Evolutionary conservation across 208 protist species (phyloP).

Genomic region (Eutreptiella sp.): DNA sequence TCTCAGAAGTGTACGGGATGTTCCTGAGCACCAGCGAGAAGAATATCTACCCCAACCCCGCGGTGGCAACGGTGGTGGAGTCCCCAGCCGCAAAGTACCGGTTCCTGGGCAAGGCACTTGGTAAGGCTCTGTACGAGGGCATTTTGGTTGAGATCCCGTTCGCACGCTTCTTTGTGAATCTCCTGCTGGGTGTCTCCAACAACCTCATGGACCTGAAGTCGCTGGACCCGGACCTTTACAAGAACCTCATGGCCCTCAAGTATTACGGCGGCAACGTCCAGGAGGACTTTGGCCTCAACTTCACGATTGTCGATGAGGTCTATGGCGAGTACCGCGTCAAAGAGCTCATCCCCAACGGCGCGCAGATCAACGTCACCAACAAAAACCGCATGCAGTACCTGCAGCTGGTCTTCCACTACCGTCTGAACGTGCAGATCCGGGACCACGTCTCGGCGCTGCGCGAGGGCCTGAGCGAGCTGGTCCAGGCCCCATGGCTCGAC

Average conservation of each 20-base stretch:
- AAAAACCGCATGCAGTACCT: slow-evolving; percentile 83
- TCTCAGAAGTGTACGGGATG: slow-evolving; percentile 64
- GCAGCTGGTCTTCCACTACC: slow-evolving; percentile 78
- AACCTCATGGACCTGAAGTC: slow-evolving; percentile 70
- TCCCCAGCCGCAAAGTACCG: too few species aligned
- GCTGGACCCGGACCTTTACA: slow-evolving; percentile 74
- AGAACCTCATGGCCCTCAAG: slow-evolving; percentile 62
- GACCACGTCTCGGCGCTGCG: slow-evolving; percentile 70
- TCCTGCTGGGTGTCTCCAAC: slow-evolving; percentile 73
- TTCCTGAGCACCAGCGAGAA: slow-evolving; percentile 71
- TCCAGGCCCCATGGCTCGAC: slow-evolving; percentile 53
- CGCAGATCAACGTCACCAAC: slow-evolving; percentile 64
- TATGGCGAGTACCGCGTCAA: slow-evolving; percentile 53
- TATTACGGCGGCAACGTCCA: slow-evolving; percentile 57
- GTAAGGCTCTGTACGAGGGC: slow-evolving; percentile 74
- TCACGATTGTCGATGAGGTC: slow-evolving; percentile 62
- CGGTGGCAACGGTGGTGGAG: slow-evolving; percentile 53
- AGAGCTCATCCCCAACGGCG: slow-evolving; percentile 65
- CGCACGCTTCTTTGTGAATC: slow-evolving; percentile 79
- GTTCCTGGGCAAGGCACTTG: slow-evolving; percentile 82
- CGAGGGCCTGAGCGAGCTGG: slow-evolving; percentile 57
- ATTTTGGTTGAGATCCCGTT: slow-evolving; percentile 79
- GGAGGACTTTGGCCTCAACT: slow-evolving; percentile 58
- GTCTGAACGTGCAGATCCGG: slow-evolving; percentile 74
- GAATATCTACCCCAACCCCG: slow-evolving; percentile 78